Evolutionary conservation across 73 alveolate species (phyloP), one percentile per base, ranked within the genome.

Genomic region (Paramecium tetraurelia): DNA sequence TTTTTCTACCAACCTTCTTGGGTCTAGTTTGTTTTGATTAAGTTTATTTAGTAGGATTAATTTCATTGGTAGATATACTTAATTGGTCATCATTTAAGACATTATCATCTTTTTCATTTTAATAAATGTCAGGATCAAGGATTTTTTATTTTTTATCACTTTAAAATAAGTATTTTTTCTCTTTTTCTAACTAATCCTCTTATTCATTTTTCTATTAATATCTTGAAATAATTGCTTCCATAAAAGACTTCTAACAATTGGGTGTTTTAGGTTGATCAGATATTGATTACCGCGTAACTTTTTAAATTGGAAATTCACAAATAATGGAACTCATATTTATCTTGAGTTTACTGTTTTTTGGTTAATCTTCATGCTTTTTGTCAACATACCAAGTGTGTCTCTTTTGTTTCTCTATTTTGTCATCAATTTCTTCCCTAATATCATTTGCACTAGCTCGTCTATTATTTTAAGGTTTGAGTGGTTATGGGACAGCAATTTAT

Each of bases 281-380:
- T 5, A 3, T 31, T 63, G 84, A 63, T 31, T 63, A 31, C 35
- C 69, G 33, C 31, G 50, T 1, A 27, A 63, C 29, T 12, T 63
- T 63, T 63, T 63, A 63, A 31, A 63, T 63, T 63, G 84, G 84
- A 20, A 63, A 63, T 63, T 63, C 84, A 33, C 84, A 63, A 31
- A 63, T 63, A 33, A 63, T 63, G 7, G 84, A 63, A 63, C 46
- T 63, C 84, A 63, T 63, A 14, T 63, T 63, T 14, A 63, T 63
- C 31, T 63, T 31, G 12, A 63, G 46, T 33, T 63, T 63, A 41
- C 84, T 63, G 29, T 33, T 31, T 63, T 63, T 33, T 27, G 41
- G 46, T 33, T 63, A 31, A 11, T 63, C 46, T 33, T 63, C 84
- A 31, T 31, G 41, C 31, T 63, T 22, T 7, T 20, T 31, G 7